Evolutionary conservation across 208 protist species (phyloP), one percentile per base, ranked within the genome.

Genomic region (Novymonas esmeraldas): DNA sequence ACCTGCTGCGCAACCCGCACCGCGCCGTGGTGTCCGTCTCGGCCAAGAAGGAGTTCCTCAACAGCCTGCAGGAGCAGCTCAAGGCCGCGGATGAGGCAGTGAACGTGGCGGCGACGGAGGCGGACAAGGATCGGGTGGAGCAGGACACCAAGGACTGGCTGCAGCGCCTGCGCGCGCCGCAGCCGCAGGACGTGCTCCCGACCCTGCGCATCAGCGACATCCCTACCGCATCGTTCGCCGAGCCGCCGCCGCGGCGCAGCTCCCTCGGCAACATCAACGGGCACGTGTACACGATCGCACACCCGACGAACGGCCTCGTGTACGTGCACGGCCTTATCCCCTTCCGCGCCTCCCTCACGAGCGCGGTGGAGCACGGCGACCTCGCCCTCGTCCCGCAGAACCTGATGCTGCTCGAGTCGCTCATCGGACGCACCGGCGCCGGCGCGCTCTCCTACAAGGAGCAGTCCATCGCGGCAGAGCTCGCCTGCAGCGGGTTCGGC

Each of bases 321-420:
- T 97, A 97, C 78, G 90, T 96, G 60, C 85, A 95, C 66, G 89
- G 85, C 1, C 77, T 97, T 42, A 76, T 89, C 14, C 93, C 92
- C 7, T 89, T 92, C 60, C 48, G 75, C 13, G 22, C 52, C 14
- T 58, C 70, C 3, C 54, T 94, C 16, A 57, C 65, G 24, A 46
- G 56, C 7, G 66, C 74, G 7, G 67, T 92, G 39, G 51, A 46
- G 31, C 51, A 52, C 24, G 80, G 66, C 26, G 69, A 71, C 31
- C 26, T 77, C 24, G 64, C 26, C 4, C 60, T 45, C n/a, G 66
- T 89, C 38, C 55, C 61, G n/a, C 67, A 69, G 34, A 80, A 82
- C 56, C 33, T 87, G 36, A 82, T 82, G 26, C 59, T 93, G 14
- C 58, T 85, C 44, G 65, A 81, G 51, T 71, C 81, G 20, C 81